Conservation (phyloP, 768 basidiomycete genomes). For the Lactarius indigo region DNA sequence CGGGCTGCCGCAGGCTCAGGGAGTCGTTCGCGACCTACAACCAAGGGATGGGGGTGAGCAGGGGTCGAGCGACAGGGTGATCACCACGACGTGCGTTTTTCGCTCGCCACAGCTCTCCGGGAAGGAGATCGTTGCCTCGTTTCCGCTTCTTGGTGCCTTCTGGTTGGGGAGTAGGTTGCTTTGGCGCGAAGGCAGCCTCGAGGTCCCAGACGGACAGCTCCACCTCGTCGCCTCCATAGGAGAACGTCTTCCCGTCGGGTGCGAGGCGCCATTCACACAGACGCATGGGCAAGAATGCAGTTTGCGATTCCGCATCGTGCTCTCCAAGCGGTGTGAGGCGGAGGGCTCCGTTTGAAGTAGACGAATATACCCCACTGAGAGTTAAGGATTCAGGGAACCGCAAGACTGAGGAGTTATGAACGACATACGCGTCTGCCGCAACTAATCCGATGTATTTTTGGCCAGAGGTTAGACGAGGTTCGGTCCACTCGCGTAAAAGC, state of each 20-base stretch:
- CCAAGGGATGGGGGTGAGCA: neutral
- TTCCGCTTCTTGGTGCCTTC: slow-evolving; percentile 52
- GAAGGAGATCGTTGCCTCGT: slow-evolving; percentile 52
- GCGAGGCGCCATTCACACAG: slow-evolving; percentile 67
- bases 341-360: slow-evolving; percentile 74
- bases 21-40: slow-evolving; percentile 66
- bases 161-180: slow-evolving; percentile 23
- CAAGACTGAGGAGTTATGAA: neutral
- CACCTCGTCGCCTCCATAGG: slow-evolving; percentile 85
- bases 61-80: neutral
- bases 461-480: slow-evolving; percentile 50
- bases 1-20: slow-evolving; percentile 71
- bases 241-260: slow-evolving; percentile 51
- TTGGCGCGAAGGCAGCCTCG: slow-evolving; percentile 48
- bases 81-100: slow-evolving; percentile 54
- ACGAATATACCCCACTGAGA: slow-evolving; percentile 53
- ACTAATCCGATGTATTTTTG: slow-evolving; percentile 63
- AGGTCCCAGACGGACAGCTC: slow-evolving; percentile 79
- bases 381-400: neutral
- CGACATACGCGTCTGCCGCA: slow-evolving; percentile 45
- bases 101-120: slow-evolving; percentile 80
- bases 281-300: slow-evolving; percentile 58
- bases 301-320: slow-evolving; percentile 27
- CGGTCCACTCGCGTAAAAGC: slow-evolving; percentile 54
- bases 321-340: slow-evolving; percentile 41